These are phyloP conservation scores for Barnettozyma vustinii DNA, from an alignment of 805 yeast genomes.

Conservation along the genomic window DNA sequence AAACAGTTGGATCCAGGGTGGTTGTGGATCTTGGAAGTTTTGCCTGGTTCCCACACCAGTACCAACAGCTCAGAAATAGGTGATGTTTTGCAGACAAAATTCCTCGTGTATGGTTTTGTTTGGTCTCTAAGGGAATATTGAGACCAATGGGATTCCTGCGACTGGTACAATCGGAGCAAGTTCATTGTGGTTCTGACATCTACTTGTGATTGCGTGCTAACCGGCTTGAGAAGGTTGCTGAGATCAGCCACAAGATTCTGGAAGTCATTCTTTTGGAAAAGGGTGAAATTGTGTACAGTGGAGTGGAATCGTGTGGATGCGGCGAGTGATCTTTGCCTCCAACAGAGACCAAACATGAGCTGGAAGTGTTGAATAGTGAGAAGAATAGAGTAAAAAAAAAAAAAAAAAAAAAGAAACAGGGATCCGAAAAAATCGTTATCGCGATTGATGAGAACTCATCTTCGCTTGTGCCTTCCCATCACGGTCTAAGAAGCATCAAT, in stretches of 20 bases:
- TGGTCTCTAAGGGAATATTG: constrained; percentile 36
- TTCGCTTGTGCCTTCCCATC: background rate
- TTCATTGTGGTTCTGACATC: constrained; percentile 11
- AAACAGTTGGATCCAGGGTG: constrained; percentile 47
- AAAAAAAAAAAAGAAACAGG: too few species aligned
- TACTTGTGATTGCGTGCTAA: constrained; percentile 4
- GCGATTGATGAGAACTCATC: background rate
- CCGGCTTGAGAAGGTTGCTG: background rate
- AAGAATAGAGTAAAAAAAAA: background rate
- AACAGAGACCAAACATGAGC: background rate
- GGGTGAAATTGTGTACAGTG: background rate
- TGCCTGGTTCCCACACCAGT: constrained; percentile 43
- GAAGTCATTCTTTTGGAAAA: constrained; percentile 6
- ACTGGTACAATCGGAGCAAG: constrained; percentile 23
- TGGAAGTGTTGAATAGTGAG: background rate
- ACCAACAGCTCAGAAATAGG: constrained; percentile 39
- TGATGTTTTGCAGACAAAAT: constrained; percentile 33
- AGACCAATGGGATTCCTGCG: constrained; percentile 37
- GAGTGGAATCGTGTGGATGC: background rate
- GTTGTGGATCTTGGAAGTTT: constrained; percentile 40
- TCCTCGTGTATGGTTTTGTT: constrained; percentile 33
- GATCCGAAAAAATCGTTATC: background rate
- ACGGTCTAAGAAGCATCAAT: background rate
- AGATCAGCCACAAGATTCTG: constrained; percentile 9
- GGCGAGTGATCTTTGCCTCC: background rate